A percentile compares a stretch with the other conserved stretches of the same genome.
Conservation (phyloP, 495 filamentous ascomycete species). For the Penicillium argentinense region DNA sequence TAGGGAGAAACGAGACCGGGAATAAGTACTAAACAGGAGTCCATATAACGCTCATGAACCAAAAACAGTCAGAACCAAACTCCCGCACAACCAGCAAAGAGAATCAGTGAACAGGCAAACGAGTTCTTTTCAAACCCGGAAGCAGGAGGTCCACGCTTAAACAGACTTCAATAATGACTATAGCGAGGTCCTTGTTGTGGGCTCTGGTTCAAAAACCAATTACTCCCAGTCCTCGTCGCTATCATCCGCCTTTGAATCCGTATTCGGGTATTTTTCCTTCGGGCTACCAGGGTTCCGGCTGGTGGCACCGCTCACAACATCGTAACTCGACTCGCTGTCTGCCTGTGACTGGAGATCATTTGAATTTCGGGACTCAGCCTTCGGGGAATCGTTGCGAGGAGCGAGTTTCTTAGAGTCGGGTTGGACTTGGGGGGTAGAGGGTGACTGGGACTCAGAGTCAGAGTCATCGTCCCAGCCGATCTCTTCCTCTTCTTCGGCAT, state of each 20-base stretch:
- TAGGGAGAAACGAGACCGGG: conserved; percentile 15
- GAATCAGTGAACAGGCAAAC: conserved; percentile 1
- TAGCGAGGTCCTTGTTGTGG: too few relatives aligned
- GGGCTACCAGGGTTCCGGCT: conserved; percentile 79
- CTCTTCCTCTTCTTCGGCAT: conserved; percentile 70
- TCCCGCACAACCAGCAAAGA: conserved; percentile 17
- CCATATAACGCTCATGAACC: conserved; percentile 20
- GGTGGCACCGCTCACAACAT: conserved; percentile 82
- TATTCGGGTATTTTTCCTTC: conserved; percentile 57
- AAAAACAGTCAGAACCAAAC: conserved; percentile 18
- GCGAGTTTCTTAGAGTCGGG: conserved; percentile 15
- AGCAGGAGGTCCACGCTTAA: too few relatives aligned
- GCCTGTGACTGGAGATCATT: conserved; percentile 82
- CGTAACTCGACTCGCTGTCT: conserved; percentile 91
- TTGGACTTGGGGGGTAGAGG: conserved; percentile 49
- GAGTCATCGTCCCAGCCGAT: conserved; percentile 84
- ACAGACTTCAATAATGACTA: too few relatives aligned
- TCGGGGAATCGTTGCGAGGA: conserved; percentile 39
- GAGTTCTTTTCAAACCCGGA: not conserved
- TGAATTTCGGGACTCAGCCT: conserved; percentile 72
- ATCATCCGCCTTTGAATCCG: conserved; percentile 55
- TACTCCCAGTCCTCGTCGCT: conserved; percentile 86
- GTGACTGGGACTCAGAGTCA: conserved; percentile 58
- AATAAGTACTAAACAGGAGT: conserved; percentile 14
- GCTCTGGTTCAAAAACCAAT: conserved; percentile 3